Conservation (phyloP, 441 rosid genomes). For the Omphalea diandra region DNA sequence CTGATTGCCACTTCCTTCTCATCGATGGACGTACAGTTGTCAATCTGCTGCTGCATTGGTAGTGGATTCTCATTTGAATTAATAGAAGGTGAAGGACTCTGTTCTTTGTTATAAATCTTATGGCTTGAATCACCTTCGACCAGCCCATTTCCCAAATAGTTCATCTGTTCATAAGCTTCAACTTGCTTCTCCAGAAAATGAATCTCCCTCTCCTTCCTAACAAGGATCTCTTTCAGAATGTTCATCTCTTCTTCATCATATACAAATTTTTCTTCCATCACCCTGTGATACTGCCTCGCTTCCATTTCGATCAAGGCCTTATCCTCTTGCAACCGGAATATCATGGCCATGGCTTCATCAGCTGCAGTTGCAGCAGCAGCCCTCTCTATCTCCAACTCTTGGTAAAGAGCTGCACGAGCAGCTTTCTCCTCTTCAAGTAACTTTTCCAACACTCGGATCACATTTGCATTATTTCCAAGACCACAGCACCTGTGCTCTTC, state of each 20-base stretch:
- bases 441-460: slow-evolving; percentile 43
- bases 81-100: slow-evolving; percentile 16
- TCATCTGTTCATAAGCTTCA: slow-evolving; percentile 53
- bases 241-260: slow-evolving; percentile 82
- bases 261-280: slow-evolving; percentile 70
- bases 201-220: slow-evolving; percentile 78
- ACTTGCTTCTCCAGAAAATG: slow-evolving; percentile 76
- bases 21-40: slow-evolving; percentile 17
- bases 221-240: slow-evolving; percentile 72
- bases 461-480: slow-evolving; percentile 31
- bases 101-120: slow-evolving; percentile 14
- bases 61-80: slow-evolving; percentile 26
- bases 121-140: slow-evolving; percentile 25
- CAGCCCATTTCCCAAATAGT: slow-evolving; percentile 39
- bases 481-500: slow-evolving; percentile 18
- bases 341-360: slow-evolving; percentile 84
- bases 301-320: slow-evolving; percentile 64
- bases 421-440: slow-evolving; percentile 44
- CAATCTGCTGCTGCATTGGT: slow-evolving; percentile 17
- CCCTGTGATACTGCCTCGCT: slow-evolving; percentile 70
- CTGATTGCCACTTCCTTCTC: slow-evolving; percentile 29
- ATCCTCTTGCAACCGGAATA: slow-evolving; percentile 61
- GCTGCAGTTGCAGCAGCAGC: slow-evolving; percentile 82
- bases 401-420: slow-evolving; percentile 42
- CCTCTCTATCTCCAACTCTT: slow-evolving; percentile 84